A percentile compares a stretch with the other conserved stretches of the same genome.
Conservation (phyloP, 2,329 filamentous ascomycete species). For the Ambrosiella beaveri region DNA sequence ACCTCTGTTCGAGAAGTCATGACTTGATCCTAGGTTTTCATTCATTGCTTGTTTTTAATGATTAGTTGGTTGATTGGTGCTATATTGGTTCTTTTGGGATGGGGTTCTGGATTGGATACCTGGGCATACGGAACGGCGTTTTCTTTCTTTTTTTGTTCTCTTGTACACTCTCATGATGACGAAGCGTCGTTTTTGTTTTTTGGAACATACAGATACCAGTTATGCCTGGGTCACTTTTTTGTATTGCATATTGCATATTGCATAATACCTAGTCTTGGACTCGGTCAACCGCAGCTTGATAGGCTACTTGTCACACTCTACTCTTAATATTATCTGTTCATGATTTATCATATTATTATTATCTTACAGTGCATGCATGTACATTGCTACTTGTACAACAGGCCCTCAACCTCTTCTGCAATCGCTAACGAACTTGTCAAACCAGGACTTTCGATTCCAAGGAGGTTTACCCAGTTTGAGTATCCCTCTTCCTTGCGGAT, state of each 20-base stretch:
- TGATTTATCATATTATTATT: background rate
- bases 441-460: conserved; percentile 88
- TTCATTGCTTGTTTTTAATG: conserved; percentile 4
- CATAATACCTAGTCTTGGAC: background rate
- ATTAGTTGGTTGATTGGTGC: background rate
- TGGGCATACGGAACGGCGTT: background rate
- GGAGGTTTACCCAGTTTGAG: conserved; percentile 68
- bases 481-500: conserved; percentile 62
- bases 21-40: too few relatives aligned
- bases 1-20: too few relatives aligned
- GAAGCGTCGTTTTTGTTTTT: background rate
- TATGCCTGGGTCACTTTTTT: background rate
- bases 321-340: background rate
- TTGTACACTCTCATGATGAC: background rate
- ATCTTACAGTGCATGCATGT: conserved; percentile 4
- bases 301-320: background rate
- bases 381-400: conserved; percentile 27
- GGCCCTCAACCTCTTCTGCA: conserved; percentile 49
- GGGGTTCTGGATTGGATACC: background rate
- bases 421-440: conserved; percentile 78
- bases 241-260: background rate
- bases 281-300: background rate
- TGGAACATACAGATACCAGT: background rate
- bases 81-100: conserved; percentile 20
- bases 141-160: background rate